These are phyloP conservation scores for Kwoniella dendrophila DNA, from an alignment of 768 basidiomycete species.

Conservation along the genomic window DNA sequence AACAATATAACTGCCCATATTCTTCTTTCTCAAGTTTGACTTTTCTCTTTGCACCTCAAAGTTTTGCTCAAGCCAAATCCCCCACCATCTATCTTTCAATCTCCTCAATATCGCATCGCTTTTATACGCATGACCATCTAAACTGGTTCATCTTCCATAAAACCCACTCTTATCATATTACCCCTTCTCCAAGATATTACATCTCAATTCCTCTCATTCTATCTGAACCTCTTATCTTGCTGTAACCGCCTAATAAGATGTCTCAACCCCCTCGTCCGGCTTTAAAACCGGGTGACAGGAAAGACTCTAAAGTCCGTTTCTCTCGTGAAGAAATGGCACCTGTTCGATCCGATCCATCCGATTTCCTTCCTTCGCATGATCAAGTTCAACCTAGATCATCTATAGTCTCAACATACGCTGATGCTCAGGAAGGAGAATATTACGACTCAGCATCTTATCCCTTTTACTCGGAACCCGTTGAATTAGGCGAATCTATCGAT, in stretches of 20 bases:
- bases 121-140: too few relatives aligned
- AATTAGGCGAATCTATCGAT: slow-evolving; percentile 16
- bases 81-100: too few relatives aligned
- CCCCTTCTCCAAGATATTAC: not conserved
- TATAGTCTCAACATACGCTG: slow-evolving; percentile 12
- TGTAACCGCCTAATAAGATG: too few relatives aligned
- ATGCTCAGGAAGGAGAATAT: slow-evolving; percentile 4
- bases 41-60: too few relatives aligned
- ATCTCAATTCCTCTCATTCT: not conserved
- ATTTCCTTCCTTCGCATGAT: slow-evolving; percentile 27
- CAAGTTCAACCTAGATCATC: slow-evolving; percentile 18
- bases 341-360: slow-evolving; percentile 32
- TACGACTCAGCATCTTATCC: slow-evolving; percentile 11
- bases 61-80: too few relatives aligned
- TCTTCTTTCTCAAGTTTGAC: too few relatives aligned
- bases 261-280: slow-evolving; percentile 30
- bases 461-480: slow-evolving; percentile 20
- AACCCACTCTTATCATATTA: too few relatives aligned
- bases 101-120: too few relatives aligned
- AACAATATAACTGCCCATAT: too few relatives aligned
- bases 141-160: too few relatives aligned
- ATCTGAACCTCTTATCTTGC: too few relatives aligned
- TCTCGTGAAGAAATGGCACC: slow-evolving; percentile 36
- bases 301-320: slow-evolving; percentile 37
- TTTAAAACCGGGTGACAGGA: slow-evolving; percentile 29